These are phyloP conservation scores for Ascochyta fabae DNA, from an alignment of 2,329 filamentous ascomycete genomes.

Conservation along the genomic window DNA sequence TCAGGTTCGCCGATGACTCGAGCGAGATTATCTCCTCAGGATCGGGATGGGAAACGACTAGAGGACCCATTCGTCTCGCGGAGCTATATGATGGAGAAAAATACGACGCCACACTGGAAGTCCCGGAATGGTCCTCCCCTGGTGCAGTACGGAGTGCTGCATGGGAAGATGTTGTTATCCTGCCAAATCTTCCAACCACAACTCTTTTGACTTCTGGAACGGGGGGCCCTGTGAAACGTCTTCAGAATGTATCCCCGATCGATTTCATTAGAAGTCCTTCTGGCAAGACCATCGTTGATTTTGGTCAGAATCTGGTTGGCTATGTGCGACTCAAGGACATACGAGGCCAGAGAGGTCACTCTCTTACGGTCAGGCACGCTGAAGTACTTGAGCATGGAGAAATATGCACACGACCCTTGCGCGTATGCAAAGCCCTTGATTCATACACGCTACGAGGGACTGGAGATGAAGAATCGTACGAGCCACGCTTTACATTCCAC, in stretches of 20 bases:
- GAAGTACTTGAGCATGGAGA: conserved; percentile 9
- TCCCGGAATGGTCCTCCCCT: conserved; percentile 31
- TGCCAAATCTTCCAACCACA: background rate
- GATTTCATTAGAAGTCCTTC: background rate
- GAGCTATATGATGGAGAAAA: conserved; percentile 62
- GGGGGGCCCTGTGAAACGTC: background rate
- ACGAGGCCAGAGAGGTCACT: background rate
- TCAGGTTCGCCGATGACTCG: background rate
- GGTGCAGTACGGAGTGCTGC: conserved; percentile 42
- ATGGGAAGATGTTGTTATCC: background rate
- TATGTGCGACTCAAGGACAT: conserved; percentile 4
- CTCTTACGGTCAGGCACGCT: background rate
- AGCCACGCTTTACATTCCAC: conserved; percentile 8
- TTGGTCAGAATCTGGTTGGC: conserved; percentile 7
- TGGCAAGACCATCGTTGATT: conserved; percentile 1
- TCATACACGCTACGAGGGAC: background rate
- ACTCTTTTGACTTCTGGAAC: background rate
- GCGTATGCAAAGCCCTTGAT: conserved; percentile 1
- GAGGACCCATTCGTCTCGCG: conserved; percentile 3
- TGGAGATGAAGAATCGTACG: background rate
- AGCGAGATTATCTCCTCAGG: background rate
- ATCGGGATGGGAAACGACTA: background rate
- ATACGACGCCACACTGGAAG: conserved; percentile 53
- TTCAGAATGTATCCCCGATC: background rate
- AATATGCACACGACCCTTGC: background rate